Evolutionary conservation across 306 rosid genomes (phyloP), one percentile per base, ranked within the genome.

Genomic region (Acacia confusa): DNA sequence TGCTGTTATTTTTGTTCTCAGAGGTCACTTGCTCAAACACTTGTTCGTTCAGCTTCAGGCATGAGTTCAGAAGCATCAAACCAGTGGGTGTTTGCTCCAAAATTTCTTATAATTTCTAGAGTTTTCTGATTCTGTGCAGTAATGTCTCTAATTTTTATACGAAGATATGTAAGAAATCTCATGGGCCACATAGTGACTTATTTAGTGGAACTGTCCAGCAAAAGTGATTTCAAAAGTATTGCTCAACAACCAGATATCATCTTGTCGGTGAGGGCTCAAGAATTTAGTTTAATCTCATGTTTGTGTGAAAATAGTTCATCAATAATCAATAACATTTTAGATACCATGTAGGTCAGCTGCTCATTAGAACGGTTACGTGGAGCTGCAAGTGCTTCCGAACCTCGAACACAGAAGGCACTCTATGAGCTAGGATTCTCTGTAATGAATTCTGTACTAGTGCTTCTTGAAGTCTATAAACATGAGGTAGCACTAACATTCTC

Each of bases 281-380:
- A 75, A 48, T 20, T 55, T 81, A 43, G 58, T 75, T 52, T 63
- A 60, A 79, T 81, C 52, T 70, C 28, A 36, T 82, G 27, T 45
- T 70, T 84, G 34, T 70, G 74, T 65, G 28, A 75, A 72, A 52
- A 69, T 76, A n/a, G 52, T 40, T 83, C 80, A 70, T 69, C 32
- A 76, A 47, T 86, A 68, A 87, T 69, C 32, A 78, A 47, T 86
- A 68, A 87, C 76, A 69, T 82, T 57, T 61, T 65, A 45, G 74
- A 74, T 78, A 44, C 83, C 82, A 41, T 91, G 85, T 86, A 94
- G 98, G 97, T 95, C 86, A 91, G 95, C 86, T 93, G 97, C 87
- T 82, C 87, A 90, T 91, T 95, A 88, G 97, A 95, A 90, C 90
- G 99, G 78, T 86, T 95, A 71, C 97, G 97, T 15, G 99, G 99